Conservation (phyloP, 225 moss, liverwort and hornwort genomes). For the Marchantia paleacea region DNA sequence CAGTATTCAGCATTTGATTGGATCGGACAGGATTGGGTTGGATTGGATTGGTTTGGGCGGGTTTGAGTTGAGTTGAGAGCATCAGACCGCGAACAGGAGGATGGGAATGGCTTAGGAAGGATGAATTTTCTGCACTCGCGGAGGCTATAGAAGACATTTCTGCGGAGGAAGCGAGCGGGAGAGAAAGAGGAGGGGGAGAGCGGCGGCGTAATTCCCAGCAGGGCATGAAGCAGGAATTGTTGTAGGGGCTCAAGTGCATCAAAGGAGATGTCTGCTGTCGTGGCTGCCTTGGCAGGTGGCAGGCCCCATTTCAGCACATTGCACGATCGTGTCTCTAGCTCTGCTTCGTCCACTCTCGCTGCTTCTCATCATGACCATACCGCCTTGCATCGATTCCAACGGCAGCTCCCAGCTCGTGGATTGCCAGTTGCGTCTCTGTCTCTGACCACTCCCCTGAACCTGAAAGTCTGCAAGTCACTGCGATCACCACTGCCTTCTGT, state of each 20-base stretch:
- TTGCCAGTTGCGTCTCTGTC: constrained; percentile 1
- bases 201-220: background rate
- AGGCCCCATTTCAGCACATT: constrained; percentile 3
- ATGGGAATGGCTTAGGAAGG: background rate
- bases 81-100: background rate
- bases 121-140: background rate
- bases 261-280: constrained; percentile 23
- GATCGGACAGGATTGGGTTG: background rate
- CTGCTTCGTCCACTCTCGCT: background rate
- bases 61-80: too few relatives aligned
- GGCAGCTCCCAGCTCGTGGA: constrained; percentile 1
- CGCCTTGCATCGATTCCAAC: background rate
- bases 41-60: background rate
- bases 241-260: background rate
- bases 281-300: constrained; percentile 28
- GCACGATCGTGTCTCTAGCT: background rate
- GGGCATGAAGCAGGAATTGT: constrained; percentile 20
- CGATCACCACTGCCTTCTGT: background rate
- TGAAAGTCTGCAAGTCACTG: constrained; percentile 1
- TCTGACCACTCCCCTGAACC: background rate
- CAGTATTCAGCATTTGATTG: background rate
- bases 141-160: background rate
- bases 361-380: background rate
- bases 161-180: background rate
- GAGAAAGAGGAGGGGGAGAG: background rate